These are phyloP conservation scores for Stevia rebaudiana DNA, from an alignment of 140 eudicot species.

Conservation along the genomic window DNA sequence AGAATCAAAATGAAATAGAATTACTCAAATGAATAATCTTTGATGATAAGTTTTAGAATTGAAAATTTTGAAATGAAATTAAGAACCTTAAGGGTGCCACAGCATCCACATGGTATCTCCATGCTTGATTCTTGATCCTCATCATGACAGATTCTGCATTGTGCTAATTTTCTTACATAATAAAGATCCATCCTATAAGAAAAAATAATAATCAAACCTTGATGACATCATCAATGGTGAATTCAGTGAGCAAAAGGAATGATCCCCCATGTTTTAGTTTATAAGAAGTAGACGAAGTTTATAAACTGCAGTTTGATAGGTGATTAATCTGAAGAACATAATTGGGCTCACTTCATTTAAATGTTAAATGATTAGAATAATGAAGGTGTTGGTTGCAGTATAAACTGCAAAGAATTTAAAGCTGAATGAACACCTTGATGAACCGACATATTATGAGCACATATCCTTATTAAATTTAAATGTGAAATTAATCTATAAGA, in stretches of 20 bases:
- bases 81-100: slow-evolving; percentile 67
- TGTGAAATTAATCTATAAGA: not conserved
- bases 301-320: not conserved
- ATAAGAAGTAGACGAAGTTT: not conserved
- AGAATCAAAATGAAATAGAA: not conserved
- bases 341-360: not conserved
- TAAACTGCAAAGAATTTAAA: slow-evolving; percentile 4
- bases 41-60: not conserved
- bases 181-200: slow-evolving; percentile 38
- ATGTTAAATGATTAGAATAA: not conserved
- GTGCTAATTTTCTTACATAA: slow-evolving; percentile 30
- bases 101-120: slow-evolving; percentile 72
- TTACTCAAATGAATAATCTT: not conserved
- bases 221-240: slow-evolving; percentile 37
- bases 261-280: slow-evolving; percentile 39
- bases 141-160: slow-evolving; percentile 75
- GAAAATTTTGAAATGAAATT: not conserved
- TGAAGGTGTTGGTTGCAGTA: not conserved
- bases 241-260: slow-evolving; percentile 39
- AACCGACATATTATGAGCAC: slow-evolving; percentile 2
- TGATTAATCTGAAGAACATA: not conserved
- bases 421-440: slow-evolving; percentile 1
- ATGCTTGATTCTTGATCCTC: slow-evolving; percentile 58
- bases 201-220: slow-evolving; percentile 19
- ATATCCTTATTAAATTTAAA: not conserved